These are phyloP conservation scores for Teratosphaeria viscida DNA, from an alignment of 2,329 filamentous ascomycete genomes.

Conservation along the genomic window DNA sequence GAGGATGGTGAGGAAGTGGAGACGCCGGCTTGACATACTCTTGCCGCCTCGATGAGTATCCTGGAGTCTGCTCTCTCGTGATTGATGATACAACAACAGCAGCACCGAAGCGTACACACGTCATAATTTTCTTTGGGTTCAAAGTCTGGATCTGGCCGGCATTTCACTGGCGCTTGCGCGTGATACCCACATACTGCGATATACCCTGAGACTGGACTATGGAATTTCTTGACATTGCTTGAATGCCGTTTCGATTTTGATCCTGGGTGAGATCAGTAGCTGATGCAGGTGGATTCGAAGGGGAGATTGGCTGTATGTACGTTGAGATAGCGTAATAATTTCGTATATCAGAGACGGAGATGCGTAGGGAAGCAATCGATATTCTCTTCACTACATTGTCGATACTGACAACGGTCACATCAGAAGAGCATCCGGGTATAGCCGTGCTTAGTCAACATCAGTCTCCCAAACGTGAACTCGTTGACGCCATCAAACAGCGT, in stretches of 20 bases:
- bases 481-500: neutral
- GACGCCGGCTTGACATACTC: neutral
- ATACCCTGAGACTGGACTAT: neutral
- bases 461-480: neutral
- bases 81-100: neutral
- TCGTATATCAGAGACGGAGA: neutral
- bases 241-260: neutral
- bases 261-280: neutral
- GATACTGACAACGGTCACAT: neutral
- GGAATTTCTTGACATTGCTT: neutral
- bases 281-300: neutral
- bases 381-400: neutral
- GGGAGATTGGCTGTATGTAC: neutral
- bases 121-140: neutral
- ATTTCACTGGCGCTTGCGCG: conserved; percentile 6
- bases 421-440: neutral
- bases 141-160: neutral
- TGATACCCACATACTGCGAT: conserved; percentile 7
- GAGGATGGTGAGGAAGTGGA: neutral
- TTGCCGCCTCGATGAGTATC: neutral
- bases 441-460: neutral
- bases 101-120: neutral
- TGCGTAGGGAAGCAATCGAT: neutral
- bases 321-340: neutral
- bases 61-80: neutral